Conservation (phyloP, 768 basidiomycete species). For the Strobilomyces dryophilus region DNA sequence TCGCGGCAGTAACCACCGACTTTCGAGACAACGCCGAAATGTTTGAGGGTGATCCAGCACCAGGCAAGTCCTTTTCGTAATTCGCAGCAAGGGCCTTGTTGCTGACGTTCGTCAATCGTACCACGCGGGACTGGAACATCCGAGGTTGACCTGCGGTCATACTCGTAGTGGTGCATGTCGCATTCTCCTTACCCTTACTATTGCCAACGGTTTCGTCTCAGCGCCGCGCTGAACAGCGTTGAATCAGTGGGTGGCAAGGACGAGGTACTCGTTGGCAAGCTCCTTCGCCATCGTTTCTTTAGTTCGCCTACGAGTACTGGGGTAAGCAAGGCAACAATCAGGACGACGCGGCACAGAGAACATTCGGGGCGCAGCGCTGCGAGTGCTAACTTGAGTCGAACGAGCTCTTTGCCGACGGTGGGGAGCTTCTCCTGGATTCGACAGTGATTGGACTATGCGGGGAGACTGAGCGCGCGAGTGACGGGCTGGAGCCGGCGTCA, state of each 20-base stretch:
- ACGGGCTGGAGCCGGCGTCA: too few species aligned
- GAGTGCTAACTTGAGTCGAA: conserved; percentile 2
- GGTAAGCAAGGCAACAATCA: neutral
- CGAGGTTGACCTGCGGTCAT: neutral
- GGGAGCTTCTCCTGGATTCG: conserved; percentile 10
- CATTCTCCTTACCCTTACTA: conserved; percentile 14
- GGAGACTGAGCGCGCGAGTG: too few species aligned
- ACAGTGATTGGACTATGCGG: too few species aligned
- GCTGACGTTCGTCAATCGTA: neutral
- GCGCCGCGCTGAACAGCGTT: conserved; percentile 8
- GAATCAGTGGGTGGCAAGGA: neutral
- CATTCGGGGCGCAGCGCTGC: too few species aligned
- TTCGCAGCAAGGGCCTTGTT: conserved; percentile 2
- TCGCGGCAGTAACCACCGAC: conserved; percentile 13
- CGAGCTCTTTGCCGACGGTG: conserved; percentile 5
- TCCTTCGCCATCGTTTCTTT: too few species aligned
- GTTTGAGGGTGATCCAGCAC: neutral
- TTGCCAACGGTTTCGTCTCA: neutral
- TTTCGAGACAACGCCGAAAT: neutral
- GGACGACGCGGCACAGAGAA: too few species aligned
- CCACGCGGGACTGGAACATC: conserved; percentile 1
- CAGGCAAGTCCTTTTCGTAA: conserved; percentile 1
- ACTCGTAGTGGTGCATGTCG: conserved; percentile 1
- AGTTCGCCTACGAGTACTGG: neutral
- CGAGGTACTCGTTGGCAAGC: conserved; percentile 1